phyloP scores from a whole-genome alignment of 2,329 filamentous ascomycete species.

The Colletotrichum lindemuthianum region DNA sequence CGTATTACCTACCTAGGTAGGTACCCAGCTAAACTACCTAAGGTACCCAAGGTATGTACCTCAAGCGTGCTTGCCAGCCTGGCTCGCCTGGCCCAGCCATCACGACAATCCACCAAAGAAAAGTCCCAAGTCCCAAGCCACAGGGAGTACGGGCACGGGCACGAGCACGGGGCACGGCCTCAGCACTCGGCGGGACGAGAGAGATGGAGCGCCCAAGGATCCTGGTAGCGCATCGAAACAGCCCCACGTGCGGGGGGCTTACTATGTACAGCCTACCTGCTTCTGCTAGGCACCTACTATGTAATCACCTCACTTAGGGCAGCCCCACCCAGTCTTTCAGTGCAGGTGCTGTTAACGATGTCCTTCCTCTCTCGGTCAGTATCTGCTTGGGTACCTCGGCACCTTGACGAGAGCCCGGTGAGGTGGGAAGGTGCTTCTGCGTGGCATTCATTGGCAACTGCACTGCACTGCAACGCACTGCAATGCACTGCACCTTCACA shows the following conservation, averaged over 20 bases:
- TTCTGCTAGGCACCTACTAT: too few species aligned
- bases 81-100: slow-evolving; percentile 11
- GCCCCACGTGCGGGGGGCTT: slow-evolving; percentile 34
- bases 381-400: too few species aligned
- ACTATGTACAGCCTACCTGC: neutral
- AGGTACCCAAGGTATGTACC: too few species aligned
- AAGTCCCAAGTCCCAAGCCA: neutral
- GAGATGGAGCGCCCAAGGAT: slow-evolving; percentile 16
- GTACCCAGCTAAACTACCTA: too few species aligned
- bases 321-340: neutral
- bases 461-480: slow-evolving; percentile 4
- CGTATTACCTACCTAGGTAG: too few species aligned
- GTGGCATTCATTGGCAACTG: neutral
- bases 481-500: slow-evolving; percentile 4
- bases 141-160: neutral
- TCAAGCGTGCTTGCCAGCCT: too few species aligned
- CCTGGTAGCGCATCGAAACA: slow-evolving; percentile 36
- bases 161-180: slow-evolving; percentile 7
- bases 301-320: neutral
- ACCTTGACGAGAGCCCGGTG: too few species aligned
- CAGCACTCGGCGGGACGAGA: slow-evolving; percentile 13
- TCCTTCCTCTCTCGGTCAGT: too few species aligned
- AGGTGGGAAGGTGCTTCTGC: too few species aligned
- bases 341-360: too few species aligned
- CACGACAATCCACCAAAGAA: neutral